Evolutionary conservation across 1,139 yeast genomes (phyloP).

Genomic region (Pichia sp.): DNA sequence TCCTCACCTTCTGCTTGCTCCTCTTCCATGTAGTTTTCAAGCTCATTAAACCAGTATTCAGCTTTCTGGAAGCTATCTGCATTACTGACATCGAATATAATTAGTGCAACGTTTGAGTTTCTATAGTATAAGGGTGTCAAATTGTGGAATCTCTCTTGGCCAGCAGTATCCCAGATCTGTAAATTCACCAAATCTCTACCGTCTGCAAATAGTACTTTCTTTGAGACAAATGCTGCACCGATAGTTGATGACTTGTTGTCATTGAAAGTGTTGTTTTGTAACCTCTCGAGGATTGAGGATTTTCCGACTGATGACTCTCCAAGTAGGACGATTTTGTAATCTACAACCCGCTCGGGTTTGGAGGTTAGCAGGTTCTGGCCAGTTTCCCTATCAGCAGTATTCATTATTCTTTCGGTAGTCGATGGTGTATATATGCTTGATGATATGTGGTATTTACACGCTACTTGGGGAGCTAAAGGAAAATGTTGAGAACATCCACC

Average conservation of each 20-base stretch:
- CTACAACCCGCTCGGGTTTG: slow-evolving; percentile 23
- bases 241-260: slow-evolving; percentile 59
- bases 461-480: too few relatives aligned
- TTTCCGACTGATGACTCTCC: slow-evolving; percentile 68
- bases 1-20: slow-evolving; percentile 10
- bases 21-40: slow-evolving; percentile 30
- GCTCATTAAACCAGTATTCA: slow-evolving; percentile 52
- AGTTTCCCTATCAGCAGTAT: too few relatives aligned
- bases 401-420: too few relatives aligned
- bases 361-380: too few relatives aligned
- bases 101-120: slow-evolving; percentile 81
- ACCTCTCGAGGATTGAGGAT: slow-evolving; percentile 55
- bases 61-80: slow-evolving; percentile 41
- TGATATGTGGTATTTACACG: too few relatives aligned
- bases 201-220: slow-evolving; percentile 37
- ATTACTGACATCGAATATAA: slow-evolving; percentile 63
- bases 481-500: too few relatives aligned
- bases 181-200: slow-evolving; percentile 20
- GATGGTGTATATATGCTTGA: too few relatives aligned
- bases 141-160: slow-evolving; percentile 85
- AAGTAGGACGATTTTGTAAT: slow-evolving; percentile 47
- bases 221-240: slow-evolving; percentile 67
- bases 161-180: slow-evolving; percentile 86
- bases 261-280: slow-evolving; percentile 58
- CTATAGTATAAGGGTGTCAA: slow-evolving; percentile 90